phyloP scores from a whole-genome alignment of 1,139 yeast genomes.

The Yamadazyma atmosphaerica region DNA sequence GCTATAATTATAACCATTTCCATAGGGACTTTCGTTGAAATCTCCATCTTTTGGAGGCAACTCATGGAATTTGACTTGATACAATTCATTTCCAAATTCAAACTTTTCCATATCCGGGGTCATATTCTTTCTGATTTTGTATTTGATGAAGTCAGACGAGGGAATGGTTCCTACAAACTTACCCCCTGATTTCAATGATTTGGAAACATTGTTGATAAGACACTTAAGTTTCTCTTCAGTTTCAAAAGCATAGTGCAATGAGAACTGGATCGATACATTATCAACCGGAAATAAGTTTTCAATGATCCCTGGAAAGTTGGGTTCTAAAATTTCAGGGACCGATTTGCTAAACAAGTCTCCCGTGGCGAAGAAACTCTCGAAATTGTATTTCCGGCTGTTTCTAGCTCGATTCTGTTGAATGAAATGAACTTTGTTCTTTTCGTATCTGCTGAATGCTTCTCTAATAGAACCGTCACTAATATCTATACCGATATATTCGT shows the following conservation, averaged over 20 bases:
- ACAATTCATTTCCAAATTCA: slow-evolving; percentile 83
- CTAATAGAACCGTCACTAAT: slow-evolving; percentile 84
- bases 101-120: slow-evolving; percentile 46
- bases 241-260: slow-evolving; percentile 93
- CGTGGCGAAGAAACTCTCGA: slow-evolving; percentile 80
- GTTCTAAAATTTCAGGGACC: slow-evolving; percentile 71
- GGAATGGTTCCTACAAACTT: slow-evolving; percentile 92
- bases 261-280: slow-evolving; percentile 85
- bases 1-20: slow-evolving; percentile 79
- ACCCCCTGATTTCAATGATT: slow-evolving; percentile 79
- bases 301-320: slow-evolving; percentile 49
- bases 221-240: slow-evolving; percentile 76
- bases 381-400: slow-evolving; percentile 50
- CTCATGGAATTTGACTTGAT: slow-evolving; percentile 75
- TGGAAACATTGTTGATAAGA: slow-evolving; percentile 71
- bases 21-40: slow-evolving; percentile 69
- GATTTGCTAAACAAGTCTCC: slow-evolving; percentile 85
- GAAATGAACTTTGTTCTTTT: slow-evolving; percentile 30
- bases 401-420: slow-evolving; percentile 38
- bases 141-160: slow-evolving; percentile 78
- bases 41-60: slow-evolving; percentile 72
- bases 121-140: slow-evolving; percentile 50
- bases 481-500: slow-evolving; percentile 86
- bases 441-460: slow-evolving; percentile 80
- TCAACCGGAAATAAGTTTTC: slow-evolving; percentile 82